These are phyloP conservation scores for Cyberlindnera nakhonratchasimensis DNA, from an alignment of 805 yeast genomes.

Conservation along the genomic window DNA sequence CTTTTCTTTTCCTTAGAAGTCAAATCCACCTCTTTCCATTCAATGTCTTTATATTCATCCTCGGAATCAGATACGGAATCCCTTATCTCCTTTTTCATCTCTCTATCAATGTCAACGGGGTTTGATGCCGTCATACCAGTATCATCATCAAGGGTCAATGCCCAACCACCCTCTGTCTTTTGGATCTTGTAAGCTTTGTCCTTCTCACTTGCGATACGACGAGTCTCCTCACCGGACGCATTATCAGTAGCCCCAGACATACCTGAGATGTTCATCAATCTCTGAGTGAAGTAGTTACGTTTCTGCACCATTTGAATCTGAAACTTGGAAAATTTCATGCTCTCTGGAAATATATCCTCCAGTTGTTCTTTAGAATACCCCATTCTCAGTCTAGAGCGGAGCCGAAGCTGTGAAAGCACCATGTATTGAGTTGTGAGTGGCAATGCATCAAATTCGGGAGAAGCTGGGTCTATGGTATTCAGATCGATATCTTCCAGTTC, in stretches of 20 bases:
- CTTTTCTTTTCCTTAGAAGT: constrained; percentile 24
- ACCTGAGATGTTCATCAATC: constrained; percentile 79
- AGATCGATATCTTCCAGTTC: constrained; percentile 68
- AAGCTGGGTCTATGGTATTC: constrained; percentile 77
- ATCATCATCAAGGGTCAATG: constrained; percentile 54
- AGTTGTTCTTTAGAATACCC: constrained; percentile 92
- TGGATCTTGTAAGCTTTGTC: constrained; percentile 72
- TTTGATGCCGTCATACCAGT: constrained; percentile 36
- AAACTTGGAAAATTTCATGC: constrained; percentile 87
- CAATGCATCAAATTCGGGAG: constrained; percentile 69
- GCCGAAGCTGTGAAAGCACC: constrained; percentile 75
- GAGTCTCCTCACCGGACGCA: constrained; percentile 29
- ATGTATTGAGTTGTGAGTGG: constrained; percentile 87
- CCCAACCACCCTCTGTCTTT: constrained; percentile 81
- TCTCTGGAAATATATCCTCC: constrained; percentile 73
- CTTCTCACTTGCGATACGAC: constrained; percentile 80
- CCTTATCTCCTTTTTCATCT: constrained; percentile 15
- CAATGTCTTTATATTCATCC: constrained; percentile 43
- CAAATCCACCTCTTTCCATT: constrained; percentile 69
- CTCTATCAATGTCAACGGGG: constrained; percentile 46
- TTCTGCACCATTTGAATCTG: constrained; percentile 92
- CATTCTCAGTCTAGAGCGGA: constrained; percentile 88
- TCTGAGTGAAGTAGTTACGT: constrained; percentile 86
- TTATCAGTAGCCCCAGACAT: constrained; percentile 44
- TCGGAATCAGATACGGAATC: constrained; percentile 26